Conservation (phyloP, 2,329 filamentous ascomycete species). For the Ascochyta fabae region DNA sequence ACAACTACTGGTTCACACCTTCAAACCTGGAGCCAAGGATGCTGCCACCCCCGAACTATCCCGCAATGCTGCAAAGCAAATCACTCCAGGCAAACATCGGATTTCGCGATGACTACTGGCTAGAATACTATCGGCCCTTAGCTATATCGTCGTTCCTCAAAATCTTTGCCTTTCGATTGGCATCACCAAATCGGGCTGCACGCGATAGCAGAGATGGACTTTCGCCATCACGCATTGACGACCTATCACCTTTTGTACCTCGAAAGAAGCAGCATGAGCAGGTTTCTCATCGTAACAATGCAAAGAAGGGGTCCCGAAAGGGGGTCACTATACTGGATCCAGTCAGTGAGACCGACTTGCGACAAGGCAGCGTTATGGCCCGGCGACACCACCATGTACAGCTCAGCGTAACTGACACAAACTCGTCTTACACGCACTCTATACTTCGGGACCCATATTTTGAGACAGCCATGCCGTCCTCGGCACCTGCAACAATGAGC, state of each 20-base stretch:
- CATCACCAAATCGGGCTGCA: conserved; percentile 78
- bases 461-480: conserved; percentile 36
- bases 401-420: conserved; percentile 37
- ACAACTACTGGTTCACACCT: conserved; percentile 89
- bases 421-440: conserved; percentile 48
- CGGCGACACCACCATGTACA: conserved; percentile 31
- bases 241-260: conserved; percentile 87
- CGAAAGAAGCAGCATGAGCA: conserved; percentile 63
- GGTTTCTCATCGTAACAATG: conserved; percentile 65
- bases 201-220: conserved; percentile 78
- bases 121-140: conserved; percentile 92
- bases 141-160: conserved; percentile 89
- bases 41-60: conserved; percentile 58
- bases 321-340: conserved; percentile 74
- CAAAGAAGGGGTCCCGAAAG: conserved; percentile 69
- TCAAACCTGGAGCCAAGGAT: conserved; percentile 69
- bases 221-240: conserved; percentile 75
- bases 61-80: conserved; percentile 45
- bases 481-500: conserved; percentile 22
- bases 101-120: conserved; percentile 92
- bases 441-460: conserved; percentile 52
- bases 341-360: conserved; percentile 48
- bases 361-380: conserved; percentile 25
- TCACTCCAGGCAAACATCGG: conserved; percentile 50
- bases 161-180: conserved; percentile 91